These are phyloP conservation scores for Ceraceosorus guamensis DNA, from an alignment of 1,284 basidiomycete genomes.

Conservation along the genomic window DNA sequence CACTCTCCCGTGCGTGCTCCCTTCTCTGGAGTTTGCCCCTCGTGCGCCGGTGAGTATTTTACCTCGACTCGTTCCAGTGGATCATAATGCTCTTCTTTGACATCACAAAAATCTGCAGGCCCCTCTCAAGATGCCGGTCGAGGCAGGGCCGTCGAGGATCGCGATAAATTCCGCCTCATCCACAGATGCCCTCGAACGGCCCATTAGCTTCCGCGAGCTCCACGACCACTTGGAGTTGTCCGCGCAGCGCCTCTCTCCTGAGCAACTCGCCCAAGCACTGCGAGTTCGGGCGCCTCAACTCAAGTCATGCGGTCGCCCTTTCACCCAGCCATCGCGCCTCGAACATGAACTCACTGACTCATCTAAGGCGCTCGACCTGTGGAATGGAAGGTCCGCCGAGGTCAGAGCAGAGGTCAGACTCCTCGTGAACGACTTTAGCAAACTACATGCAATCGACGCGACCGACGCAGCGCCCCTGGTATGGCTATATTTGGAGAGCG, in stretches of 20 bases:
- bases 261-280: slow-evolving; percentile 21
- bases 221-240: slow-evolving; percentile 38
- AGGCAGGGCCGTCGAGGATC: too few species aligned
- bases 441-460: slow-evolving; percentile 66
- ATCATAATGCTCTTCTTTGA: too few species aligned
- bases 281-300: slow-evolving; percentile 3
- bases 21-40: too few species aligned
- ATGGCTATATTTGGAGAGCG: slow-evolving; percentile 69
- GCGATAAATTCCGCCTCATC: too few species aligned
- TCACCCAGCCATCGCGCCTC: slow-evolving; percentile 61
- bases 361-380: slow-evolving; percentile 62
- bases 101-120: too few species aligned
- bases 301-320: slow-evolving; percentile 42
- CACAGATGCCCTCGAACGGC: too few species aligned
- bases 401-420: too few species aligned
- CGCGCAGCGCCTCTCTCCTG: slow-evolving; percentile 16
- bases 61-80: too few species aligned
- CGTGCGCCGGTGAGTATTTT: too few species aligned
- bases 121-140: too few species aligned
- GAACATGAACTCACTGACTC: slow-evolving; percentile 57
- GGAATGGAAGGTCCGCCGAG: slow-evolving; percentile 36
- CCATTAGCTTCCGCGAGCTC: slow-evolving; percentile 32
- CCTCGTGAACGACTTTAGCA: slow-evolving; percentile 52
- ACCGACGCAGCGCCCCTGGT: slow-evolving; percentile 65
- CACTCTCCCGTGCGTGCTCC: too few species aligned